These are phyloP conservation scores for Aphanoascus verrucosus DNA, from an alignment of 2,329 filamentous ascomycete genomes.

Conservation along the genomic window DNA sequence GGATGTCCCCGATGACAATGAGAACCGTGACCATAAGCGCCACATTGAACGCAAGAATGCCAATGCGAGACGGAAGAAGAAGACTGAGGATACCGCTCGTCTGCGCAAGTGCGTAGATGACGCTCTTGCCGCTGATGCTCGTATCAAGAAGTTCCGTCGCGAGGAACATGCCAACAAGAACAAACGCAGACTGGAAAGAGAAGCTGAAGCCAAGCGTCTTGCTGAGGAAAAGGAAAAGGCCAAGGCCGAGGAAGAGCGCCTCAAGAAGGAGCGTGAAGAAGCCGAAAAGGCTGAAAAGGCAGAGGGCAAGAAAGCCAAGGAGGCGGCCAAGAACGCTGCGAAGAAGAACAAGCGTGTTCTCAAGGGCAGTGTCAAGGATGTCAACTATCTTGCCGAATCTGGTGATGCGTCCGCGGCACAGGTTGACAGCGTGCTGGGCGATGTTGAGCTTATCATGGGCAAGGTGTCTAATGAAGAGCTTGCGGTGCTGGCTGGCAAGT, in stretches of 20 bases:
- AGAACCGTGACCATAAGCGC: conserved; percentile 97
- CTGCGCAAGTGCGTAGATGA: conserved; percentile 86
- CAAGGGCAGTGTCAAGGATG: conserved; percentile 87
- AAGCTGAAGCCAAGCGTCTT: conserved; percentile 79
- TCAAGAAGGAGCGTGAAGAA: conserved; percentile 73
- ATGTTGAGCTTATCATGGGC: conserved; percentile 75
- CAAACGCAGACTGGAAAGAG: conserved; percentile 81
- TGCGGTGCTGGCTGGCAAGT: conserved; percentile 67
- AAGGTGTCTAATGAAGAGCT: conserved; percentile 90
- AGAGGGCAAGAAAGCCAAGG: conserved; percentile 87
- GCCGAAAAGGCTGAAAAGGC: conserved; percentile 76
- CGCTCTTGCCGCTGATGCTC: conserved; percentile 71
- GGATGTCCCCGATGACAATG: conserved; percentile 96
- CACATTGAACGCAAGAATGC: conserved; percentile 98
- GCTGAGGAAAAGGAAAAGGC: conserved; percentile 73
- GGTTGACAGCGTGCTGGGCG: conserved; percentile 72
- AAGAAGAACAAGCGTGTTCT: conserved; percentile 99
- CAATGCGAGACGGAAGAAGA: conserved; percentile 97
- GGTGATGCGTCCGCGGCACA: conserved; percentile 62
- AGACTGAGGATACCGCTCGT: conserved; percentile 91
- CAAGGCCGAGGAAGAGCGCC: conserved; percentile 72
- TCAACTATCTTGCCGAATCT: conserved; percentile 76
- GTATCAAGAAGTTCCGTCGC: conserved; percentile 95
- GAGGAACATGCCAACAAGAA: conserved; percentile 89
- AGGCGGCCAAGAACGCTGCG: conserved; percentile 94